Conservation (phyloP, 352 stramenopile species). For the Globisporangium abappressorium region DNA sequence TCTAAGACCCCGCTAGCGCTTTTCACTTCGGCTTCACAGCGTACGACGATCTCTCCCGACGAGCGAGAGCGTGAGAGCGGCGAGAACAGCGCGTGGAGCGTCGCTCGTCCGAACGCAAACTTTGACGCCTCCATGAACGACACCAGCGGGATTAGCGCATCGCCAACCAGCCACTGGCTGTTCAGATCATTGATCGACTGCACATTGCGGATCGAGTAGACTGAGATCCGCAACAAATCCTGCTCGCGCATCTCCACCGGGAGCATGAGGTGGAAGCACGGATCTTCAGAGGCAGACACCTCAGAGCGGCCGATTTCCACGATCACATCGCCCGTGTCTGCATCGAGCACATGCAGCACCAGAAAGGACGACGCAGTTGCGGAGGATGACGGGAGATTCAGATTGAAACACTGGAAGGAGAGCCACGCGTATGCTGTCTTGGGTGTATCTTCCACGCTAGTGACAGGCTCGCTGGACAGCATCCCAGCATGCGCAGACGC, state of each 20-base stretch:
- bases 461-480: not conserved
- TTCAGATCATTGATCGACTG: conserved; percentile 61
- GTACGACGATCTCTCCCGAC: conserved; percentile 73
- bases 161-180: conserved; percentile 73
- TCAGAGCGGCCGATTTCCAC: conserved; percentile 75
- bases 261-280: conserved; percentile 79
- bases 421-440: conserved; percentile 50
- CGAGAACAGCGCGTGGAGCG: conserved; percentile 61
- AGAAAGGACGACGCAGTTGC: conserved; percentile 54
- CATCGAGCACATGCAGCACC: conserved; percentile 59
- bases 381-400: conserved; percentile 62
- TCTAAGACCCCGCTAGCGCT: conserved; percentile 34
- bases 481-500: conserved; percentile 11
- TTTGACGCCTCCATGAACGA: conserved; percentile 40
- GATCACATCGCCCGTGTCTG: conserved; percentile 32
- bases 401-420: conserved; percentile 82
- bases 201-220: conserved; percentile 64
- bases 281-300: conserved; percentile 62
- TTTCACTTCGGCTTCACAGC: conserved; percentile 68
- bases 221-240: conserved; percentile 54
- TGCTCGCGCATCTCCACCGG: conserved; percentile 52
- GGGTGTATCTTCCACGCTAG: not conserved
- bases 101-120: conserved; percentile 28
- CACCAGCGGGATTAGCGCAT: conserved; percentile 45
- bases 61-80: conserved; percentile 57